Percentiles rank a stretch among this genome's conserved stretches.
Conservation (phyloP, 345 rosid species). For the Rhodomyrtus tomentosa region DNA sequence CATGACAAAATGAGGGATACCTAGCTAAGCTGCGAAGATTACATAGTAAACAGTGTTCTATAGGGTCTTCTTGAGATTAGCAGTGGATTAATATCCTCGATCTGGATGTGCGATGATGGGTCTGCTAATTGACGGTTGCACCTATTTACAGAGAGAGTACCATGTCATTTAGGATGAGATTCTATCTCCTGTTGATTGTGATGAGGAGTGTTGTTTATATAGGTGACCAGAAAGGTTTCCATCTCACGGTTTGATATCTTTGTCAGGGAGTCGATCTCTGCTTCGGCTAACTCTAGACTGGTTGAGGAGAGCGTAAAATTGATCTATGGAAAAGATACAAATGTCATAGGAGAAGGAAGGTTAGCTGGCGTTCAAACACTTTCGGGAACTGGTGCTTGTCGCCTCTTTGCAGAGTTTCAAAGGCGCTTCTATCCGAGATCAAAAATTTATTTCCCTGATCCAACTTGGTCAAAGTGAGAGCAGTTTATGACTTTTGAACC, state of each 20-base stretch:
- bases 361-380: constrained; percentile 85
- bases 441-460: constrained; percentile 78
- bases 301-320: constrained; percentile 79
- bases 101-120: background rate
- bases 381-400: constrained; percentile 94
- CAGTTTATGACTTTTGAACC: background rate
- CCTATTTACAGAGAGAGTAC: background rate
- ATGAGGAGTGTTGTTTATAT: background rate
- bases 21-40: background rate
- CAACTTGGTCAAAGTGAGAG: constrained; percentile 95
- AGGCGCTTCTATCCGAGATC: constrained; percentile 76
- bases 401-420: constrained; percentile 89
- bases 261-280: constrained; percentile 90
- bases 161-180: background rate
- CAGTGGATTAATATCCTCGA: background rate
- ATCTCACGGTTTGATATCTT: background rate
- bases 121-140: background rate
- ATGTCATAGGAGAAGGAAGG: constrained; percentile 63
- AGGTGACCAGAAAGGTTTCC: background rate
- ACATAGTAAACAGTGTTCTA: background rate
- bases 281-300: constrained; percentile 88
- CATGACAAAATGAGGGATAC: background rate
- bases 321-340: constrained; percentile 77
- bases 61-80: background rate
- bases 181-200: background rate